Evolutionary conservation across 2,329 filamentous ascomycete species (phyloP).

Genomic region (Fusarium humuli): DNA sequence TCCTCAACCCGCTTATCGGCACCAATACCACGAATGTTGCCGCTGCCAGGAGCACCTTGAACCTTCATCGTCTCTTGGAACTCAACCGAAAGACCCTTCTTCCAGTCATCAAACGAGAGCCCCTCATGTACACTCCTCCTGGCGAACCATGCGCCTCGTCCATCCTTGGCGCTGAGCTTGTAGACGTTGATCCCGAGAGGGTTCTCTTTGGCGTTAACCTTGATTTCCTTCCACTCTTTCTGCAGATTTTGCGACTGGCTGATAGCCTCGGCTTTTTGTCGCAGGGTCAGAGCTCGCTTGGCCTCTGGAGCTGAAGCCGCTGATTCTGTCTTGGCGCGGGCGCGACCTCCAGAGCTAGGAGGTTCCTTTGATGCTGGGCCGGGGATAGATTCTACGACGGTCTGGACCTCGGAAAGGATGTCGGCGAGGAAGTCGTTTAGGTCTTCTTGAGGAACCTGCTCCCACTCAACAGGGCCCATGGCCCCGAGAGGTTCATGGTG

Average conservation of each 20-base stretch:
- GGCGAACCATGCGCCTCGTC: conserved; percentile 90
- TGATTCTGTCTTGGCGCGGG: conserved; percentile 68
- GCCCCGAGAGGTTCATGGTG: conserved; percentile 70
- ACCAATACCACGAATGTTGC: conserved; percentile 85
- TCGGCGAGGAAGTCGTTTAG: conserved; percentile 65
- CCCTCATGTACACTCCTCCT: conserved; percentile 84
- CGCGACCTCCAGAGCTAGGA: conserved; percentile 58
- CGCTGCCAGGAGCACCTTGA: conserved; percentile 75
- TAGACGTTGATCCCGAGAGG: conserved; percentile 81
- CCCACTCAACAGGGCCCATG: conserved; percentile 67
- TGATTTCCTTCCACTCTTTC: conserved; percentile 89
- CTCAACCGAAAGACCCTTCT: conserved; percentile 79
- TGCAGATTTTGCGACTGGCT: conserved; percentile 67
- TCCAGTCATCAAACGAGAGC: conserved; percentile 81
- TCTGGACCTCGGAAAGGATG: conserved; percentile 75
- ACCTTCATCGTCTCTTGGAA: conserved; percentile 82
- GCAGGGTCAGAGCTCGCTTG: conserved; percentile 58
- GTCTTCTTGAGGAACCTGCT: conserved; percentile 58
- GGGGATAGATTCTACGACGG: conserved; percentile 82
- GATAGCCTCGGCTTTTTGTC: conserved; percentile 60
- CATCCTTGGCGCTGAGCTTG: conserved; percentile 82
- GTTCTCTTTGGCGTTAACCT: conserved; percentile 77
- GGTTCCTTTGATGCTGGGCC: conserved; percentile 50
- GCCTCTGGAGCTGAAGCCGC: conserved; percentile 64
- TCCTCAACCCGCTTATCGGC: conserved; percentile 80